Evolutionary conservation across 495 filamentous ascomycete genomes (phyloP).

Genomic region (Letharia columbiana): DNA sequence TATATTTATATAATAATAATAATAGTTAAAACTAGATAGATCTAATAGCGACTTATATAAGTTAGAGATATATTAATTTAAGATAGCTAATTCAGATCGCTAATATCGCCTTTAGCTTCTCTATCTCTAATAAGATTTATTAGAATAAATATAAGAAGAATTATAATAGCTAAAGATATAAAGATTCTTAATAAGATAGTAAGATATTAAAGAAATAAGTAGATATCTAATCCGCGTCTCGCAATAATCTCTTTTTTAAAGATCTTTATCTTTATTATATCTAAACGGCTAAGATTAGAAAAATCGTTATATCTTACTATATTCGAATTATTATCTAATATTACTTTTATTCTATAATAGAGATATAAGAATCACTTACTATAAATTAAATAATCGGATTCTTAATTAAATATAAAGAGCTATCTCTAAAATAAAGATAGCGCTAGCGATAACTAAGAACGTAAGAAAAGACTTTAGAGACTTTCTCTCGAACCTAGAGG

Average conservation of each 20-base stretch:
- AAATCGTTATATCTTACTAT: background rate
- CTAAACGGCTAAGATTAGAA: background rate
- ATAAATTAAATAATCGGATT: too few species aligned
- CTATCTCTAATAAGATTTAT: background rate
- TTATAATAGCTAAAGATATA: too few species aligned
- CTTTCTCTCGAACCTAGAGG: too few species aligned
- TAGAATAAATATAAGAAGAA: background rate
- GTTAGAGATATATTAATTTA: background rate
- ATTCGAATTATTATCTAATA: too few species aligned
- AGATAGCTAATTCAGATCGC: background rate
- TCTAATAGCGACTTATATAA: background rate
- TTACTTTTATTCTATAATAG: background rate
- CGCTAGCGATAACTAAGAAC: too few species aligned
- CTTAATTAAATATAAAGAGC: too few species aligned
- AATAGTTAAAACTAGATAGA: background rate
- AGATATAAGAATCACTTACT: background rate
- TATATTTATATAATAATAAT: background rate
- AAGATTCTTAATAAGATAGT: background rate
- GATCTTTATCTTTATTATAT: background rate
- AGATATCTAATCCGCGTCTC: background rate
- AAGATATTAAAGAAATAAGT: slow-evolving; percentile 7
- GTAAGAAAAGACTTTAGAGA: too few species aligned
- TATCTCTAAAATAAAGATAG: too few species aligned
- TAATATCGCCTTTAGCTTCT: background rate
- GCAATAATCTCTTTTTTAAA: background rate